Base-by-base conservation (phyloP, 495 filamentous ascomycete species). In the Neurospora sp. region DNA sequence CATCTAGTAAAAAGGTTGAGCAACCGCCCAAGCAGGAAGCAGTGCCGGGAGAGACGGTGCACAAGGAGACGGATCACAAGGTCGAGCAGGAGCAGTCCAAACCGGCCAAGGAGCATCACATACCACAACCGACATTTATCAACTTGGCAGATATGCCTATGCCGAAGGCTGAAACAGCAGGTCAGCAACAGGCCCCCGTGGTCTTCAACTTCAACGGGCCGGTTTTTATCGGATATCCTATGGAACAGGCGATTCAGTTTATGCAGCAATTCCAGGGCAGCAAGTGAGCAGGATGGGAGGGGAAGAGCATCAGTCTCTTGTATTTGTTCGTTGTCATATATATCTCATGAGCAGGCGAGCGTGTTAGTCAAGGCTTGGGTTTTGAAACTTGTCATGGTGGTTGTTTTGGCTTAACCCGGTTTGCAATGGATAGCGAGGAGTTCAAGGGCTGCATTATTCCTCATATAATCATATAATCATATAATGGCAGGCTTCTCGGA, bases 151-250 rank as follows among this genome's bases (percentile, higher is more conserved):
- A 81, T 69, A 41, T 79, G 7, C 71, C 75, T 3, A 71, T 76
- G 16, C 31, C 78, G 39, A 72, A 81, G 71, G 74, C 71, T 6
- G 74, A 76, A 69, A 78, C 77, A 37, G 69, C 62, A 12, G 75
- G 62, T 27, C 54, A 62, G 11, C 42, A 39, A 54, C 71, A 20
- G 75, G 86, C 91, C 1, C 89, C 90, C 76, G 88, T 96, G 85
- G 83, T 93, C 0, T 96, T 96, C 60, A 82, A 80, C 66, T 79
- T 84, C 74, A 95, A 91, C 31, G 94, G 94, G 0, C 93, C 94
- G 0, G 93, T 97, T 2, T 97, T 97, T 77, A 92, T 97, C 75
- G 94, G 93, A 0, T 97, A 96, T 78, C 88, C 91, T 1, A 86
- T 93, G 42, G 93, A 96, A 73, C 91, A 96, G 79, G 90, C 92